These are phyloP conservation scores for Phytopythium aichiense DNA, from an alignment of 352 stramenopile species.

Conservation along the genomic window DNA sequence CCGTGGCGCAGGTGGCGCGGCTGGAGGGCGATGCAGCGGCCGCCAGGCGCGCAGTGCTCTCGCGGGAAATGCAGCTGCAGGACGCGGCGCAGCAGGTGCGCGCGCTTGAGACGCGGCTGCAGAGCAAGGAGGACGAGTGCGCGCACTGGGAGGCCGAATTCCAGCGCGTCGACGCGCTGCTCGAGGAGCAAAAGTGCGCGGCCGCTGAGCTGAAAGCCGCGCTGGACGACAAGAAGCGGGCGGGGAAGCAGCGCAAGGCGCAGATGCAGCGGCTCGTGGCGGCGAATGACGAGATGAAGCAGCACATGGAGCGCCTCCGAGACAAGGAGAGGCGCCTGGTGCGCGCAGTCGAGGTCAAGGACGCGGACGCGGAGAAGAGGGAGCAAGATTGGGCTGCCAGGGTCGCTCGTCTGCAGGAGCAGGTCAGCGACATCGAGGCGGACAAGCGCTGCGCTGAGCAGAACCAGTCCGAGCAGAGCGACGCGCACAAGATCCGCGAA, in stretches of 20 bases:
- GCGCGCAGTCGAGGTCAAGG: slow-evolving; percentile 9
- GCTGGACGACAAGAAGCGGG: slow-evolving; percentile 21
- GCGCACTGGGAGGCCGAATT: slow-evolving; percentile 53
- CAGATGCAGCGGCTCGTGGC: slow-evolving; percentile 32
- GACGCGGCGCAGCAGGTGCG: slow-evolving; percentile 35
- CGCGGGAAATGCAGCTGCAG: slow-evolving; percentile 57
- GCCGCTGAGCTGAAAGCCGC: slow-evolving; percentile 9
- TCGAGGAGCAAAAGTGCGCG: slow-evolving; percentile 14
- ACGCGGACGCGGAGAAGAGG: slow-evolving; percentile 1
- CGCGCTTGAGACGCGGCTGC: slow-evolving; percentile 23
- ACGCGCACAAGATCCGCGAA: slow-evolving; percentile 18
- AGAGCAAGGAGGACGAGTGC: slow-evolving; percentile 34
- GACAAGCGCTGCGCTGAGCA: slow-evolving; percentile 12
- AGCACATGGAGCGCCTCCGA: slow-evolving; percentile 12
- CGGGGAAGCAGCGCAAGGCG: slow-evolving; percentile 35
- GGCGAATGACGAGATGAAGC: slow-evolving; percentile 32
- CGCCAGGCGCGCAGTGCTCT: slow-evolving; percentile 50
- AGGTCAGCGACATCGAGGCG: slow-evolving; percentile 24
- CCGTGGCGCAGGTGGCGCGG: slow-evolving; percentile 34
- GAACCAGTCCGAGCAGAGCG: slow-evolving; percentile 16
- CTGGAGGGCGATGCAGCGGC: slow-evolving; percentile 35
- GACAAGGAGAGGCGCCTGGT: slow-evolving; percentile 6
- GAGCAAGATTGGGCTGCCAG: slow-evolving; percentile 22
- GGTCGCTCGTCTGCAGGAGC: slow-evolving; percentile 23
- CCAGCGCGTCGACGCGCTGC: slow-evolving; percentile 23